These are phyloP conservation scores for Jatropha podagrica DNA, from an alignment of 441 rosid species.

Conservation along the genomic window DNA sequence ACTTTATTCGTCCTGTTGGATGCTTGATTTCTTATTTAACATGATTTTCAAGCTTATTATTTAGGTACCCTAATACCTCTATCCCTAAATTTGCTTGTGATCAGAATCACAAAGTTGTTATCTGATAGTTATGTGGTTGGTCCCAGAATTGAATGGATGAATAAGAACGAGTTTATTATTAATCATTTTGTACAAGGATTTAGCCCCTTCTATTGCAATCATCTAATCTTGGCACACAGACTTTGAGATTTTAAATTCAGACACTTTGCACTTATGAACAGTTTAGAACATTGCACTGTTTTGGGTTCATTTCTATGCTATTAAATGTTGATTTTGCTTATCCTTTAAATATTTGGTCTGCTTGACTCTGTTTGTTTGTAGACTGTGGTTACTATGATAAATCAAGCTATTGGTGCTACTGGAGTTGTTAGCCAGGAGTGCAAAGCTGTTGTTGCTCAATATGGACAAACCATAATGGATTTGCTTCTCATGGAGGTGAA, in stretches of 20 bases:
- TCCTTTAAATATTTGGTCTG: background rate
- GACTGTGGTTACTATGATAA: conserved; percentile 64
- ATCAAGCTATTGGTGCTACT: conserved; percentile 81
- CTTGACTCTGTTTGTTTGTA: conserved; percentile 23
- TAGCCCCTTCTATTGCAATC: background rate
- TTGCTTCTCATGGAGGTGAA: conserved; percentile 63
- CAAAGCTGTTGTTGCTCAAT: conserved; percentile 61
- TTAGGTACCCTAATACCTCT: background rate
- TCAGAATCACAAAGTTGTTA: background rate
- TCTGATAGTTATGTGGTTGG: background rate
- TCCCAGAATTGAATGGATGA: background rate
- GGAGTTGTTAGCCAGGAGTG: conserved; percentile 79
- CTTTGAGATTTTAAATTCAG: conserved; percentile 1
- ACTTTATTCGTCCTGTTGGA: background rate
- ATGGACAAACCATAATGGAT: conserved; percentile 60
- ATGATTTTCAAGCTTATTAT: background rate
- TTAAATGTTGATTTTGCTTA: background rate
- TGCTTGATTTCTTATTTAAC: background rate
- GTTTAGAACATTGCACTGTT: background rate
- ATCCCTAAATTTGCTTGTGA: background rate
- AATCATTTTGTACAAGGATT: background rate
- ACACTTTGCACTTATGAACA: background rate
- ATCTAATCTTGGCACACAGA: background rate
- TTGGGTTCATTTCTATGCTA: background rate
- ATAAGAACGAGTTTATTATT: background rate